Evolutionary conservation across 129 eudicot genomes (phyloP), one percentile per base, ranked within the genome.

Genomic region (Lactuca sativa): DNA sequence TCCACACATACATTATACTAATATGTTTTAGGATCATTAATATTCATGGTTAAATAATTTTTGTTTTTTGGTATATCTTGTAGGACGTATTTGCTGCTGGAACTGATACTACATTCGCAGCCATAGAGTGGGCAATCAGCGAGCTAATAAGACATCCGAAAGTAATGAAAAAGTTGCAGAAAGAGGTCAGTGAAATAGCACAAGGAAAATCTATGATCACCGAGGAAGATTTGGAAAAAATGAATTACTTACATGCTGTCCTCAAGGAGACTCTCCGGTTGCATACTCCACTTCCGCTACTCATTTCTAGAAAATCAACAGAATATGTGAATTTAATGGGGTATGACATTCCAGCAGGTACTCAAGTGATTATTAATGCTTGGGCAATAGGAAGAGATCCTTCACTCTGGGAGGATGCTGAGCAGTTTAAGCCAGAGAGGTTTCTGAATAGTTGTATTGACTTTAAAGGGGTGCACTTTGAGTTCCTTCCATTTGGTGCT

Each of bases 351-450:
- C 18, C 76, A 32, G 76, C 67, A 0, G 78, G 84, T 1, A 82
- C 87, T 5, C 75, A 63, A 49, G 85, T 77, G 1, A 58, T 82
- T 8, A 30, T 74, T 56, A 85, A 85, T 70, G 85, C 76, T 21
- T 85, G 87, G 87, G 85, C 81, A 11, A 75, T 83, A 30, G 81
- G 67, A 32, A 74, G 81, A 67, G 84, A 83, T 66, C 83, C 84
- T 2, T 11, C 17, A 0, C 17, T 8, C 6, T 82, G 84, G 87
- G 65, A 48, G 6, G 66, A 60, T 4, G 64, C 84, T 5, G 56
- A 78, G 21, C 58, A 63, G 59, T 83, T 80, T 56, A 33, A 15
- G 54, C 88, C 82, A 0, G 85, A 80, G 21, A 83, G 88, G 69
- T 83, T 83, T 53, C 44, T 80, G 34, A 69, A 68, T 53, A 51